Conservation (phyloP, 1,284 basidiomycete genomes). For the Dichomitus squalens region DNA sequence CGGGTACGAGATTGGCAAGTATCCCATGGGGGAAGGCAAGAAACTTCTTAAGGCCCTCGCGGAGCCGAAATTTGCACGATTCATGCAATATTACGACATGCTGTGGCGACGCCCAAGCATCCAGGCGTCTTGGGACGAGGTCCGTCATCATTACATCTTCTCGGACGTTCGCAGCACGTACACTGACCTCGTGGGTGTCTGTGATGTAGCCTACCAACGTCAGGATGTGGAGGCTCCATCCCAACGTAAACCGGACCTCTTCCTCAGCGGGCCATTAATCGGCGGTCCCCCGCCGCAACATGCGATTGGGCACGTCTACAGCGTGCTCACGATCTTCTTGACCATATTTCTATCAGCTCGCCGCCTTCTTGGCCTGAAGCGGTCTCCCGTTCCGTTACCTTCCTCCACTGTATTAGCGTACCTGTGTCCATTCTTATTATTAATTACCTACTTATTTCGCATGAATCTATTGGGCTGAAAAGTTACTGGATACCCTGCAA, state of each 20-base stretch:
- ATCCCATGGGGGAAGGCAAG: constrained; percentile 22
- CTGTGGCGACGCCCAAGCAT: constrained; percentile 35
- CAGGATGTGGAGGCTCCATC: constrained; percentile 25
- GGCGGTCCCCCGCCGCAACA: background rate
- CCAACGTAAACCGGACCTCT: constrained; percentile 19
- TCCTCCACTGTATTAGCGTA: background rate
- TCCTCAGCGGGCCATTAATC: constrained; percentile 18
- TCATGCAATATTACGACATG: constrained; percentile 32
- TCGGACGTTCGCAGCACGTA: background rate
- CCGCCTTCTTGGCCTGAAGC: background rate
- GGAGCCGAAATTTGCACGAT: constrained; percentile 31
- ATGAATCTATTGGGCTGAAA: background rate
- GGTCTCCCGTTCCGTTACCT: background rate
- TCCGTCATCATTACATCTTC: constrained; percentile 12
- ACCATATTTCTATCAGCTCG: background rate
- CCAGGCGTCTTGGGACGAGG: constrained; percentile 35
- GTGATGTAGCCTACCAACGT: constrained; percentile 16
- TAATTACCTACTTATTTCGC: background rate
- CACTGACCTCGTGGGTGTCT: background rate
- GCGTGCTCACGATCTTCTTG: background rate
- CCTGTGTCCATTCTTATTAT: background rate
- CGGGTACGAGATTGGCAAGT: constrained; percentile 22
- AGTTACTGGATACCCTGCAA: background rate
- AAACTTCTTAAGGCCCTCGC: constrained; percentile 17
- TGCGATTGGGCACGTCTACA: background rate